These are phyloP conservation scores for Penicillium hordei DNA, from an alignment of 2,329 filamentous ascomycete genomes.

Conservation along the genomic window DNA sequence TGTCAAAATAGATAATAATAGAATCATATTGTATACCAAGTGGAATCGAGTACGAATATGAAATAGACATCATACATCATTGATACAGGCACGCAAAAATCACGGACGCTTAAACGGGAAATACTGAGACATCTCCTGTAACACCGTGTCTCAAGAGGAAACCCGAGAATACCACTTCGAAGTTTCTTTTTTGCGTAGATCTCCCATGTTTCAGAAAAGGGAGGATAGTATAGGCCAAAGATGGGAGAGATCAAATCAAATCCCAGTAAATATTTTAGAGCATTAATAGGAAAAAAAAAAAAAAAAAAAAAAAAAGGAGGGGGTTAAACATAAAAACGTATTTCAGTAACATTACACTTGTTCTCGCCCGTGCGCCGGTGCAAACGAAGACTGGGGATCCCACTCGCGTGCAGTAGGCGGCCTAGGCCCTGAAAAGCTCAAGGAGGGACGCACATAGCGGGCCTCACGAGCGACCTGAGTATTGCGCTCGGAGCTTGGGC, in stretches of 20 bases:
- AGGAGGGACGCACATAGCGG: conserved; percentile 48
- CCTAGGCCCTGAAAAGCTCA: conserved; percentile 51
- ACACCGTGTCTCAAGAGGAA: not conserved
- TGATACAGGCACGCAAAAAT: not conserved
- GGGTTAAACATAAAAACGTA: not conserved
- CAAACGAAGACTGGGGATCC: conserved; percentile 41
- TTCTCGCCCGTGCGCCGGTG: conserved; percentile 19
- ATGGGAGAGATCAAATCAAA: not conserved
- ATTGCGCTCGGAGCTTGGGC: conserved; percentile 20
- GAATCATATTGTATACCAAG: not conserved
- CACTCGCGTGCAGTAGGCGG: conserved; percentile 41
- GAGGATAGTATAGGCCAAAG: not conserved
- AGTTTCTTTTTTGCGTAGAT: not conserved
- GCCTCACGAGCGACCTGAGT: conserved; percentile 44
- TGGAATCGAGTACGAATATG: not conserved
- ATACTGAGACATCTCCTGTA: not conserved
- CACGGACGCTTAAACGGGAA: not conserved
- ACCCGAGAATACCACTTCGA: not conserved
- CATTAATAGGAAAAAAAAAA: not conserved
- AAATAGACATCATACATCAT: conserved; percentile 2
- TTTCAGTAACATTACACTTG: conserved; percentile 10
- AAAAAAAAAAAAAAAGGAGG: not conserved
- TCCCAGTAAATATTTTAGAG: not conserved
- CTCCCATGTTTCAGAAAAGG: not conserved
- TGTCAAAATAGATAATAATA: not conserved